These are phyloP conservation scores for Coffea eugenioides DNA, from an alignment of 257 asterid species.

Conservation along the genomic window DNA sequence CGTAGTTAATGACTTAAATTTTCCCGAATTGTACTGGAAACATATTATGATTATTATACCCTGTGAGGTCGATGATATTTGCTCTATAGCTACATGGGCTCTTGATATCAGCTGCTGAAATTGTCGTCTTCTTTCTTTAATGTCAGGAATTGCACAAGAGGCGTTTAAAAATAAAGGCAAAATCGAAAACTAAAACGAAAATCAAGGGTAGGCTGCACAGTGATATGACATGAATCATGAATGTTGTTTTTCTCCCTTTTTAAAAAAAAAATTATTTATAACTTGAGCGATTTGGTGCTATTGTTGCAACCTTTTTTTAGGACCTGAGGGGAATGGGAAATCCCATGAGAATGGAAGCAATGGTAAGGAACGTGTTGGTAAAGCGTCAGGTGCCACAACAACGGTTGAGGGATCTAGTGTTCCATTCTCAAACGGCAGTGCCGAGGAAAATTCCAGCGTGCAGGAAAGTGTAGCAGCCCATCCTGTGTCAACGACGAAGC, in stretches of 20 bases:
- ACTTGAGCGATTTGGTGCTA: neutral
- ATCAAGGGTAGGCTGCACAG: conserved; percentile 46
- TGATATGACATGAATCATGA: neutral
- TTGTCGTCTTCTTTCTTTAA: neutral
- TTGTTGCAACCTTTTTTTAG: conserved; percentile 15
- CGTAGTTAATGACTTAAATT: neutral
- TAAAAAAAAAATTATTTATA: too few relatives aligned
- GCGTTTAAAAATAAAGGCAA: conserved; percentile 74
- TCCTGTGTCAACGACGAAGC: conserved; percentile 29
- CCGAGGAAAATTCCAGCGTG: conserved; percentile 12
- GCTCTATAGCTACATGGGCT: neutral
- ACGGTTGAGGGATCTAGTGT: conserved; percentile 19
- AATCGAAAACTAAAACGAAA: conserved; percentile 50
- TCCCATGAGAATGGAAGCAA: conserved; percentile 32
- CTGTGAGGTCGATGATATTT: neutral
- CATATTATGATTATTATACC: too few relatives aligned
- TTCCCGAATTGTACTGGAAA: neutral
- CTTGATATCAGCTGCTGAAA: neutral
- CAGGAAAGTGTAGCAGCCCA: conserved; percentile 28
- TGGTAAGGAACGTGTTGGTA: conserved; percentile 19
- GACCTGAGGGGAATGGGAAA: conserved; percentile 37
- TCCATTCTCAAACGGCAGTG: conserved; percentile 22
- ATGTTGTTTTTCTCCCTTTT: neutral
- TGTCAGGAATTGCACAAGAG: conserved; percentile 74
- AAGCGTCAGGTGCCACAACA: conserved; percentile 18